These are phyloP conservation scores for Sugiyamaella chiloensis DNA, from an alignment of 805 yeast genomes.

Conservation along the genomic window DNA sequence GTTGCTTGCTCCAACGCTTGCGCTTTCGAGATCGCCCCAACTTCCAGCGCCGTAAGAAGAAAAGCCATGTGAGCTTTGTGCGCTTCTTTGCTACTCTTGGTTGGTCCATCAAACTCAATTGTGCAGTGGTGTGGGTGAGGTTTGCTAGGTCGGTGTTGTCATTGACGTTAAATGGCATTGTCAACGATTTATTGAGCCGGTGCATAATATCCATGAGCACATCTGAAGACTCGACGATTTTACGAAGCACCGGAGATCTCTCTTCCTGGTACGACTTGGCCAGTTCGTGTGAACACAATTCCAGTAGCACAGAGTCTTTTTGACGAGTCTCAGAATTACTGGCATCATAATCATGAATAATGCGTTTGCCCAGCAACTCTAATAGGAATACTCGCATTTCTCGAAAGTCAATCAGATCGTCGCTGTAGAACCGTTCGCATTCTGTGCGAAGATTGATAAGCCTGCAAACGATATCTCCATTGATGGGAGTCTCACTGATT, in stretches of 20 bases:
- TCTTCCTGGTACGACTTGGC: not conserved
- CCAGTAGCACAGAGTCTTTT: not conserved
- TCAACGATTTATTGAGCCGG: not conserved
- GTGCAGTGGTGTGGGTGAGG: no score
- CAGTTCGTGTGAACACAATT: slow-evolving; percentile 1
- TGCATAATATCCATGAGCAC: not conserved
- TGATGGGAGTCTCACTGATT: not conserved
- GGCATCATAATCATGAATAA: slow-evolving; percentile 4
- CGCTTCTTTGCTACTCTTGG: not conserved
- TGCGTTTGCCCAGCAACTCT: slow-evolving; percentile 15
- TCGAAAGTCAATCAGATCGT: slow-evolving; percentile 15
- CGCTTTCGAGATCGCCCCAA: no score
- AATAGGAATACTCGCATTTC: slow-evolving; percentile 20
- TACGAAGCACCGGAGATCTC: not conserved
- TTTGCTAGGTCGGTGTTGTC: no score
- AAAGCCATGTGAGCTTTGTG: not conserved
- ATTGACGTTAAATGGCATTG: no score
- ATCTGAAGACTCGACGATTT: not conserved
- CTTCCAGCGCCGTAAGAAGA: not conserved
- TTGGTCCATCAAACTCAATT: not conserved
- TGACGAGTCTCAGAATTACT: not conserved
- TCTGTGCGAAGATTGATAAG: slow-evolving; percentile 17
- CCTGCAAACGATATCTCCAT: slow-evolving; percentile 14
- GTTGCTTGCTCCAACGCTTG: no score
- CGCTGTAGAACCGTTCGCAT: slow-evolving; percentile 13